Conservation (phyloP, 2,329 filamentous ascomycete genomes). For the Harringtonia aguacate region DNA sequence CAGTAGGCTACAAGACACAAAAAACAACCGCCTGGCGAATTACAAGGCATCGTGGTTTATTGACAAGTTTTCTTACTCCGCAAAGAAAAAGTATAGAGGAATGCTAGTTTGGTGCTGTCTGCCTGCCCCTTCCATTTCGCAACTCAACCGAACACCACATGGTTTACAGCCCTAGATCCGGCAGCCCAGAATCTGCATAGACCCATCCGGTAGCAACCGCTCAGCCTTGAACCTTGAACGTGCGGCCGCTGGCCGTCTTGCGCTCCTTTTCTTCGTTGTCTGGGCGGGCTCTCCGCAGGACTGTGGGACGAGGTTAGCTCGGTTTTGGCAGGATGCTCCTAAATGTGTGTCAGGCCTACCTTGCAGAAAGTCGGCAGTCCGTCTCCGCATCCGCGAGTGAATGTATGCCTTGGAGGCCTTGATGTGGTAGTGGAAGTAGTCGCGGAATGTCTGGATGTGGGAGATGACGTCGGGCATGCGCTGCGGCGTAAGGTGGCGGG, state of each 20-base stretch:
- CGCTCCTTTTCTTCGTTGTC: conserved; percentile 95
- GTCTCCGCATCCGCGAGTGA: conserved; percentile 93
- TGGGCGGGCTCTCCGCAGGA: conserved; percentile 88
- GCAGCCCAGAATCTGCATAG: no score
- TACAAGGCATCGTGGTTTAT: no score
- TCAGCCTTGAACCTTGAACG: conserved; percentile 56
- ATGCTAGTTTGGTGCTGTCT: no score
- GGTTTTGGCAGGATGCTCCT: conserved; percentile 18
- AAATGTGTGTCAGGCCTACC: conserved; percentile 37
- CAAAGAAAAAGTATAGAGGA: no score
- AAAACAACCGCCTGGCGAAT: no score
- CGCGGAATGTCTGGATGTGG: conserved; percentile 98
- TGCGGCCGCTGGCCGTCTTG: conserved; percentile 94
- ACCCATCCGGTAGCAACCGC: no score
- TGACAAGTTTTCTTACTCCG: no score
- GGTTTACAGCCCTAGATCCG: no score
- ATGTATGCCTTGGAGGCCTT: conserved; percentile 99
- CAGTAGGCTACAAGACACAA: no score
- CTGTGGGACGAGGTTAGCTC: no score
- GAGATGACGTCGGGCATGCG: conserved; percentile 92
- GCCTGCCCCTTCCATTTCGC: background rate
- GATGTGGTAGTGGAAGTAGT: conserved; percentile 99
- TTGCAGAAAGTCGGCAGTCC: conserved; percentile 97
- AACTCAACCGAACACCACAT: no score
- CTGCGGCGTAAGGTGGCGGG: conserved; percentile 82